These are phyloP conservation scores for Cladosporium austrohemisphaericum DNA, from an alignment of 2,329 filamentous ascomycete species.

Conservation along the genomic window DNA sequence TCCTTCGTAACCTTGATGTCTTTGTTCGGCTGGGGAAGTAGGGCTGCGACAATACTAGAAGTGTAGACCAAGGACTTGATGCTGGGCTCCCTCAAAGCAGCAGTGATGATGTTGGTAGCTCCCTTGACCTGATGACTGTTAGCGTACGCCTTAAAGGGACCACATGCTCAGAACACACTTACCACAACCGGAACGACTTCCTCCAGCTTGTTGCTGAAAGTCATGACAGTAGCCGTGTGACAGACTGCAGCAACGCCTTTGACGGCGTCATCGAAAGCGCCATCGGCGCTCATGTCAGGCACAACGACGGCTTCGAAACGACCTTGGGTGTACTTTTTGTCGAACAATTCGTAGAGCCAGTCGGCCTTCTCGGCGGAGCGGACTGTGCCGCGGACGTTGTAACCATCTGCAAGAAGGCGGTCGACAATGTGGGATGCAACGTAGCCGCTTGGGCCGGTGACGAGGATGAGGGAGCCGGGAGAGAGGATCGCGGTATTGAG, in stretches of 20 bases:
- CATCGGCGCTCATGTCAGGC: slow-evolving; percentile 35
- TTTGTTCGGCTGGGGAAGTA: slow-evolving; percentile 34
- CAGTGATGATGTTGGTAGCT: slow-evolving; percentile 38
- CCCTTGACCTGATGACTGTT: slow-evolving; percentile 27
- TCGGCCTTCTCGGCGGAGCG: slow-evolving; percentile 22
- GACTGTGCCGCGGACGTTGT: slow-evolving; percentile 26
- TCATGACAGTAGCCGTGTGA: slow-evolving; percentile 30
- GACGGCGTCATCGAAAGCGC: slow-evolving; percentile 42
- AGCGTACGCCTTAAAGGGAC: too few relatives aligned
- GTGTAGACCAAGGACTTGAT: slow-evolving; percentile 44
- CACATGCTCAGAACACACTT: not conserved
- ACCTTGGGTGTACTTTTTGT: not conserved
- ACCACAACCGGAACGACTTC: slow-evolving; percentile 36
- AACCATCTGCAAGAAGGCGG: slow-evolving; percentile 24
- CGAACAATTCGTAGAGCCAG: slow-evolving; percentile 16
- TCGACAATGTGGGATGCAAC: slow-evolving; percentile 27
- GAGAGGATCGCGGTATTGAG: too few relatives aligned
- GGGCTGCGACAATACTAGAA: slow-evolving; percentile 35
- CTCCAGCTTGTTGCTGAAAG: slow-evolving; percentile 41
- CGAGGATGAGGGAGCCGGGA: too few relatives aligned
- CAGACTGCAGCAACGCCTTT: slow-evolving; percentile 39
- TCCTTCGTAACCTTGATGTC: slow-evolving; percentile 32
- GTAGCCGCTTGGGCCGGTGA: slow-evolving; percentile 24
- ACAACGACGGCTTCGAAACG: slow-evolving; percentile 27
- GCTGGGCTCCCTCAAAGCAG: slow-evolving; percentile 38